Evolutionary conservation across 495 filamentous ascomycete genomes (phyloP).

Genomic region (Neurospora sp.): DNA sequence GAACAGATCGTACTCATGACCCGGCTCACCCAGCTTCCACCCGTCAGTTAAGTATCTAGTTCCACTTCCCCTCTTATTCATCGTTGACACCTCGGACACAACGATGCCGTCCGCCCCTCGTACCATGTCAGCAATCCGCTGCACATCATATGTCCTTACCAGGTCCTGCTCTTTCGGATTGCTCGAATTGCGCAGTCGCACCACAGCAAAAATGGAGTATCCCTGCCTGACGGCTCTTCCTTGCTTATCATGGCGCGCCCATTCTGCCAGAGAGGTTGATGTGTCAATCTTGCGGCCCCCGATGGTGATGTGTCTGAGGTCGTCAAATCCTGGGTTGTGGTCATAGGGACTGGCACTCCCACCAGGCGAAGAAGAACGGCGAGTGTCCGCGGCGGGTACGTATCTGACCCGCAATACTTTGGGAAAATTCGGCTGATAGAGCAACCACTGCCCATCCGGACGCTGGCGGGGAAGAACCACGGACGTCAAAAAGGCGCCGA

Average conservation of each 20-base stretch:
- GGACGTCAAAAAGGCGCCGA: neutral
- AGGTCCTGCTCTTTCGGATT: neutral
- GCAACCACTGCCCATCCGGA: neutral
- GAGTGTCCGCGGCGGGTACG: neutral
- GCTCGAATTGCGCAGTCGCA: neutral
- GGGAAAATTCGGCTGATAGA: neutral
- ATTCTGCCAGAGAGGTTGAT: neutral
- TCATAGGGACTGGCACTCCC: neutral
- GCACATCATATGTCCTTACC: neutral
- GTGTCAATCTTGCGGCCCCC: neutral
- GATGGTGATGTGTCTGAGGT: neutral
- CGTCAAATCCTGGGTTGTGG: neutral
- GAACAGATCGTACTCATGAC: neutral
- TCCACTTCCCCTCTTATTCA: neutral
- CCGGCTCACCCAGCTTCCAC: neutral
- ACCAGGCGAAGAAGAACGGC: neutral
- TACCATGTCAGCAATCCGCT: neutral
- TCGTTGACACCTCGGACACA: neutral
- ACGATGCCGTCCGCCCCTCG: neutral
- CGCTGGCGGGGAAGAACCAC: neutral
- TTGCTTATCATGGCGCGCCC: neutral
- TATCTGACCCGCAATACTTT: neutral
- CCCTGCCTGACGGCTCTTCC: neutral
- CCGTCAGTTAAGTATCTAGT: neutral
- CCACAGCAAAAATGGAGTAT: neutral